Percentiles rank a stretch among this genome's conserved stretches.
Conservation (phyloP, 106 monocot species). For the Allium cepa region DNA sequence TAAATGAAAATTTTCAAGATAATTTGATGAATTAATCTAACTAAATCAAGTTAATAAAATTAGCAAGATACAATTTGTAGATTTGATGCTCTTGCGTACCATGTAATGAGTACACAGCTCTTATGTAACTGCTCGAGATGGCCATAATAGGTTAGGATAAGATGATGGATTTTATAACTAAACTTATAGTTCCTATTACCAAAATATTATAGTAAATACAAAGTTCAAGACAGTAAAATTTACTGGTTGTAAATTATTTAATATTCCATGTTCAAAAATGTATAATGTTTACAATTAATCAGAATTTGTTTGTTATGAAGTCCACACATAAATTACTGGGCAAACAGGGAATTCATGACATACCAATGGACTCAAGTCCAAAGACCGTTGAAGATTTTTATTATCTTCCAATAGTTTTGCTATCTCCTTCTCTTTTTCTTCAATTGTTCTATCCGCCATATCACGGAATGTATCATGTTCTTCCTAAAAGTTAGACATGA, state of each 20-base stretch:
- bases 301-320: no score
- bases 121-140: neutral
- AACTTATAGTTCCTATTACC: neutral
- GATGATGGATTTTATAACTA: neutral
- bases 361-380: slow-evolving; percentile 56
- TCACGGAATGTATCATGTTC: slow-evolving; percentile 78
- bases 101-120: neutral
- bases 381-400: slow-evolving; percentile 35
- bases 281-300: no score
- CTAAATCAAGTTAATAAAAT: no score
- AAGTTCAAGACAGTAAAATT: no score
- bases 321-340: no score
- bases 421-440: slow-evolving; percentile 84
- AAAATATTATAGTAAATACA: neutral
- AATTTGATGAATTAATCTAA: no score
- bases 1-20: no score
- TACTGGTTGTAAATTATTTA: no score
- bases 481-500: slow-evolving; percentile 42
- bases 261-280: no score
- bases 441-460: slow-evolving; percentile 82
- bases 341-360: slow-evolving; percentile 6
- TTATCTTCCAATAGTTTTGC: slow-evolving; percentile 60
- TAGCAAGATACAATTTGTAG: no score
- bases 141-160: neutral
- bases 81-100: no score